Conservation (phyloP, 2,329 filamentous ascomycete genomes). For the Helotiales sp. region DNA sequence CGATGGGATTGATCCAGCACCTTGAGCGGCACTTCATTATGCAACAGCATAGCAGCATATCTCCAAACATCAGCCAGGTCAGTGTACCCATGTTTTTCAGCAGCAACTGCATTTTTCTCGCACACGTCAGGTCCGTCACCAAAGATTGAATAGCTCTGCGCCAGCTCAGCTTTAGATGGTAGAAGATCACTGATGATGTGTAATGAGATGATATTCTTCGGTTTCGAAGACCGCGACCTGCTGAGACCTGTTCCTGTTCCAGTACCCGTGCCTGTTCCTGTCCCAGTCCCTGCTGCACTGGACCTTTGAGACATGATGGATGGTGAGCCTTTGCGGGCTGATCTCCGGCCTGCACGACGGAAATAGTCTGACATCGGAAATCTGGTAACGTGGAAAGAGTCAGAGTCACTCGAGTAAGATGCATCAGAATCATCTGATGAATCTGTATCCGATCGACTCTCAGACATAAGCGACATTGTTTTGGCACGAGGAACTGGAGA, state of each 20-base stretch:
- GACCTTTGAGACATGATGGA: conserved; percentile 36
- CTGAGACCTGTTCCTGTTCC: conserved; percentile 43
- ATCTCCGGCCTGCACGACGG: conserved; percentile 26
- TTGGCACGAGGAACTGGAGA: conserved; percentile 47
- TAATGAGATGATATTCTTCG: conserved; percentile 72
- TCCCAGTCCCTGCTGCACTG: conserved; percentile 44
- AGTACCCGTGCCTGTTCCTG: conserved; percentile 58
- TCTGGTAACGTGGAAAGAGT: conserved; percentile 32
- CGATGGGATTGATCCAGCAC: conserved; percentile 55
- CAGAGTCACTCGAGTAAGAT: conserved; percentile 36
- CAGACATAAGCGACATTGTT: conserved; percentile 33
- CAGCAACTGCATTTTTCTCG: conserved; percentile 77
- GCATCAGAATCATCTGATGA: conserved; percentile 34
- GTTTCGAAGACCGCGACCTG: conserved; percentile 35
- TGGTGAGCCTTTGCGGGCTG: conserved; percentile 30
- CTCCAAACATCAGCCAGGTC: conserved; percentile 84
- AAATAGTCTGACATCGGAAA: conserved; percentile 33
- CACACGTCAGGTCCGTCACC: conserved; percentile 82
- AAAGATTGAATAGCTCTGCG: conserved; percentile 79
- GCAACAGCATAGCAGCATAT: conserved; percentile 74
- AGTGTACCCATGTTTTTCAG: conserved; percentile 65
- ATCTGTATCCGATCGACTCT: conserved; percentile 40
- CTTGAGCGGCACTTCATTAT: conserved; percentile 72
- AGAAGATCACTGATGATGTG: conserved; percentile 68
- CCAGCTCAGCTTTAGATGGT: conserved; percentile 78